Base-by-base conservation (phyloP, 352 stramenopile genomes). In the Phytophthora sp. region DNA sequence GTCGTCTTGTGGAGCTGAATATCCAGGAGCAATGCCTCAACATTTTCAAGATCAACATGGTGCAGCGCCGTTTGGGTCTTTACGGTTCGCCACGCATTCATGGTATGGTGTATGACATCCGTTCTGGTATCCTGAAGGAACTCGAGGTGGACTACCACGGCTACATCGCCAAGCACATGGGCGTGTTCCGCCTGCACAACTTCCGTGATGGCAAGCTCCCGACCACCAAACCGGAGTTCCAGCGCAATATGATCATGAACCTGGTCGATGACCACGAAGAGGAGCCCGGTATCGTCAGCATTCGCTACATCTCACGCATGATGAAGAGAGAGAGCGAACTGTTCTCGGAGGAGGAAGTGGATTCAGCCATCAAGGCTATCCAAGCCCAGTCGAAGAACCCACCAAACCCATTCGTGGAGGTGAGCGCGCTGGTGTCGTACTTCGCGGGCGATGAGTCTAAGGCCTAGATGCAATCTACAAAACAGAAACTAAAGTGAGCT, bases 1-100 rank as follows among this genome's bases (percentile, higher is more conserved):
- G 52, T 43, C 74, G 76, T 31, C 70, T 93, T 13, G 84, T 93
- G 17, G 87, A 95, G 56, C 73, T 94, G 53, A 95, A 94, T 65
- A 89, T 91, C 46, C 77, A 88, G 32, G 83, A 95, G 59, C 84
- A 93, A 52, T 92, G 87, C 28, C 71, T 92, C 54, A 95, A 95
- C 65, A 79, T 93, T 42, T 93, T 89, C 74, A 93, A 93, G 67
- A 92, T 91, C 67, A 88, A 88, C 63, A 88, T 88, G 66, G 79
- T 93, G 9, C 87, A 95, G 63, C 73, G 75, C 24, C 76, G 83
- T 45, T 76, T 89, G 54, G 66, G 83, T 41, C 77, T 83, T 12
- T 86, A 88, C 52, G 83, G 78, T 24, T 77, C 84, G 35, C 84
- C 84, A 13, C 79, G 77, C 7, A 90, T 94, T 43, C 84, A 94